Percentiles rank a stretch among this genome's conserved stretches.
phyloP scores from a whole-genome alignment of 129 eudicot genomes.

The Pulicaria dysenterica region DNA sequence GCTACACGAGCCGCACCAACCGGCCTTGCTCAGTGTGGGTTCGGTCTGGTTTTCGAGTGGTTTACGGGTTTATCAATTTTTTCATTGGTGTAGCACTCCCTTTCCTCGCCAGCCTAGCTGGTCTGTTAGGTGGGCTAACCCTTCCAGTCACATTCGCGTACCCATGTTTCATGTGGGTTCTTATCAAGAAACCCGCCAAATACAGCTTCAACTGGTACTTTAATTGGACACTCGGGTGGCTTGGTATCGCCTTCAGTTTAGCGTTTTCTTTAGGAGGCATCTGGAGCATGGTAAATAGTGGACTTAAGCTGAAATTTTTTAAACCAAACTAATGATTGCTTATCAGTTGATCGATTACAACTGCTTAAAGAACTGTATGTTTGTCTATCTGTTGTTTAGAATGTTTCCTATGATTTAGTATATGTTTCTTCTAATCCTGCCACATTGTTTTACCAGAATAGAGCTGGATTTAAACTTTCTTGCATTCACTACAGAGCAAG shows the following conservation, averaged over 20 bases:
- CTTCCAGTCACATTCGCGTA: slow-evolving; percentile 58
- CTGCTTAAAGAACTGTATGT: slow-evolving; percentile 22
- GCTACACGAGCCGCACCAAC: slow-evolving; percentile 87
- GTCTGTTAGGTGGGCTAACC: slow-evolving; percentile 56
- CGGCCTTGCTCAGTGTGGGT: slow-evolving; percentile 94
- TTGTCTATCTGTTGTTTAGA: slow-evolving; percentile 5
- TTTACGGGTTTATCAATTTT: slow-evolving; percentile 68
- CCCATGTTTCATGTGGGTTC: slow-evolving; percentile 68
- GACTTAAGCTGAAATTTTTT: slow-evolving; percentile 81
- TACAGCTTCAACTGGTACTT: slow-evolving; percentile 88
- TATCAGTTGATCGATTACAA: not conserved
- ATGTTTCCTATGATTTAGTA: slow-evolving; percentile 20
- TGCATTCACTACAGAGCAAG: not conserved
- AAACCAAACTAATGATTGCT: slow-evolving; percentile 54
- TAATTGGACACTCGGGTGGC: slow-evolving; percentile 88
- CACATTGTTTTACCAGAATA: not conserved
- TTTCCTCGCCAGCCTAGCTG: slow-evolving; percentile 54
- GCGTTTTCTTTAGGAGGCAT: slow-evolving; percentile 85
- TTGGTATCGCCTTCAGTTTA: slow-evolving; percentile 81
- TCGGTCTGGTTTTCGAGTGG: slow-evolving; percentile 87
- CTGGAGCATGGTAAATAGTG: slow-evolving; percentile 91
- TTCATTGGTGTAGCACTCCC: slow-evolving; percentile 89
- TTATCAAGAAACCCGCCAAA: slow-evolving; percentile 62
- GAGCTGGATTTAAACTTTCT: not conserved
- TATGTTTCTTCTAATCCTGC: slow-evolving; percentile 7